Evolutionary conservation across 148 eudicot genomes (phyloP), one percentile per base, ranked within the genome.

Genomic region (Heliosperma pusillum): DNA sequence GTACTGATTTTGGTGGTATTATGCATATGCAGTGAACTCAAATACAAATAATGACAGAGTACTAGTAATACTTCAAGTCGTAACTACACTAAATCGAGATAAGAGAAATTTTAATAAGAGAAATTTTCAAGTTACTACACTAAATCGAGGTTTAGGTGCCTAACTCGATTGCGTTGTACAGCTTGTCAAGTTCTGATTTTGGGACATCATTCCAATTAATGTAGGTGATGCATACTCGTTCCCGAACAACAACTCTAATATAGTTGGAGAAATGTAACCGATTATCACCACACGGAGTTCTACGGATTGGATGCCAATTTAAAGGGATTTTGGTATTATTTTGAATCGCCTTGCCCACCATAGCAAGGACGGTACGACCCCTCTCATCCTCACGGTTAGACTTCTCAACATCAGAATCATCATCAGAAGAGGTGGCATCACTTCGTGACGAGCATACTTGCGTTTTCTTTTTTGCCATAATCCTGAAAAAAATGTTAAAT

Each of bases 291-390:
- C 59, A 25, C 5, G 60, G 73, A 1, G 10, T 25, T n/a, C 15
- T 50, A 5, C 25, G n/a, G 1, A 50, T 12, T 50, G 60, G 60
- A 70, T 70, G 56, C 72, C 57, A 69, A 47, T 69, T 30, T 30
- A 30, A 30, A 30, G 33, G 33, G 33, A 30, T 30, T 30, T 30
- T 30, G 33, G 33, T 30, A 4, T 42, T 42, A 21, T 11, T 69
- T 45, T 69, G 58, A 20, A 47, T 68, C 20, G 57, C 71, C 27
- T 20, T 3, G 2, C 71, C 71, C 16, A 68, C 71, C 8, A 6
- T 13, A 16, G 57, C 19, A 45, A 69, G 72, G 7, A 69, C 57
- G n/a, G 72, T 69, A 7, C 72, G 57, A 45, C 72, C 58, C n/a
- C 57, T 45, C 16, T 69, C 58, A 30, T 30, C 33, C 33, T 30